These are phyloP conservation scores for Boletus coffeatus DNA, from an alignment of 1,284 basidiomycete genomes.

Conservation along the genomic window DNA sequence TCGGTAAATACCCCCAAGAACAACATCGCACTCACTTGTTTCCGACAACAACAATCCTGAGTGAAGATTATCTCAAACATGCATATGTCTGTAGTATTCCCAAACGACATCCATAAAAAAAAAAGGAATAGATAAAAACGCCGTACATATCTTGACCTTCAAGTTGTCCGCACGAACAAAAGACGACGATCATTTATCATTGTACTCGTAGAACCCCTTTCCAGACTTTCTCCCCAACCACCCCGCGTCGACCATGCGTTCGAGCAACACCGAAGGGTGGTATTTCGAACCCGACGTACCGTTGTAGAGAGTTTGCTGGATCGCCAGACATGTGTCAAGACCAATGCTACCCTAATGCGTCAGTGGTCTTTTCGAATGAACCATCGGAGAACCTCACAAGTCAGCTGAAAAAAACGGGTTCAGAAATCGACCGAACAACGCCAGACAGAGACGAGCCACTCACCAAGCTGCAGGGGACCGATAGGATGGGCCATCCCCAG, in stretches of 20 bases:
- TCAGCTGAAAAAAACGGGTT: slow-evolving; percentile 47
- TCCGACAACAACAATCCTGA: not conserved
- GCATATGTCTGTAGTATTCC: too few species aligned
- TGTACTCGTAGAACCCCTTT: slow-evolving; percentile 84
- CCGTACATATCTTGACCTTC: not conserved
- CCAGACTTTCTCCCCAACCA: slow-evolving; percentile 93
- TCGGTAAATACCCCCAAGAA: too few species aligned
- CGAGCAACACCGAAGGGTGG: slow-evolving; percentile 85
- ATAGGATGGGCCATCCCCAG: slow-evolving; percentile 96
- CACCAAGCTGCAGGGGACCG: slow-evolving; percentile 83
- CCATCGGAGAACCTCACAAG: slow-evolving; percentile 51
- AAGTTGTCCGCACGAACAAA: not conserved
- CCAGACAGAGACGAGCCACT: slow-evolving; percentile 13
- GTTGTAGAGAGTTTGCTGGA: slow-evolving; percentile 83
- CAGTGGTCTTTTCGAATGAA: slow-evolving; percentile 1
- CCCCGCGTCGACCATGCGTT: slow-evolving; percentile 94
- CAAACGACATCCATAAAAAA: not conserved
- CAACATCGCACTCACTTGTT: too few species aligned
- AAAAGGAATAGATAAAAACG: not conserved
- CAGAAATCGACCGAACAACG: not conserved
- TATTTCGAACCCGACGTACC: slow-evolving; percentile 97
- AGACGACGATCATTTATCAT: slow-evolving; percentile 9
- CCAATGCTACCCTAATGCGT: slow-evolving; percentile 65
- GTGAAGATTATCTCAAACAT: too few species aligned
- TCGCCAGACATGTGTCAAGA: slow-evolving; percentile 86